Evolutionary conservation across 2,329 filamentous ascomycete genomes (phyloP).

Genomic region (Sporothrix curviconia): DNA sequence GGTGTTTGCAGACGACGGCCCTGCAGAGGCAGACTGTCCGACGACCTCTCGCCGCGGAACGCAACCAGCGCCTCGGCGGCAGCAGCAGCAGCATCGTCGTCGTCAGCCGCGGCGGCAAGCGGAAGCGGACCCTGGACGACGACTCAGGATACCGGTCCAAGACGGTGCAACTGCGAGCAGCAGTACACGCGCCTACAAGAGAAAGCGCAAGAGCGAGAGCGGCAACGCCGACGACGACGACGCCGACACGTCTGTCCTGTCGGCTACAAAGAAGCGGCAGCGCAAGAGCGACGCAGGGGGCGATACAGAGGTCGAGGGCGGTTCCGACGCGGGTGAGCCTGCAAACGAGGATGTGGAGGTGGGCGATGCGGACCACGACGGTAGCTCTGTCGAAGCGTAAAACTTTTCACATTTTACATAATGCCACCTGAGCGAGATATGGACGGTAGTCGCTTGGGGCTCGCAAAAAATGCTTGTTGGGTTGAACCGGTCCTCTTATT

Average conservation of each 20-base stretch:
- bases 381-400: not conserved
- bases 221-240: slow-evolving; percentile 28
- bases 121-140: slow-evolving; percentile 45
- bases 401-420: too few species aligned
- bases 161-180: slow-evolving; percentile 22
- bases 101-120: slow-evolving; percentile 39
- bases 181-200: slow-evolving; percentile 43
- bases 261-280: slow-evolving; percentile 21
- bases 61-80: slow-evolving; percentile 10
- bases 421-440: too few species aligned
- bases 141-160: slow-evolving; percentile 55
- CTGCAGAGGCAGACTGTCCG: slow-evolving; percentile 18
- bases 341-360: not conserved
- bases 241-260: not conserved
- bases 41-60: slow-evolving; percentile 20
- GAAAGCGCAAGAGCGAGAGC: slow-evolving; percentile 51
- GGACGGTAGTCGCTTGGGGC: too few species aligned
- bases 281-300: slow-evolving; percentile 27
- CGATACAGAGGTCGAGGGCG: slow-evolving; percentile 3
- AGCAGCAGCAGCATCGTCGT: slow-evolving; percentile 16
- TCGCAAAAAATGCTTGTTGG: too few species aligned
- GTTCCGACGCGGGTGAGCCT: not conserved
- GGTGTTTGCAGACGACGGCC: not conserved
- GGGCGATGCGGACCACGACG: not conserved
- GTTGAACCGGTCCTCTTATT: too few species aligned